Percentiles rank a stretch among this genome's conserved stretches.
These are phyloP conservation scores for Clitopilus passeckerianus DNA, from an alignment of 768 basidiomycete genomes.

Conservation along the genomic window DNA sequence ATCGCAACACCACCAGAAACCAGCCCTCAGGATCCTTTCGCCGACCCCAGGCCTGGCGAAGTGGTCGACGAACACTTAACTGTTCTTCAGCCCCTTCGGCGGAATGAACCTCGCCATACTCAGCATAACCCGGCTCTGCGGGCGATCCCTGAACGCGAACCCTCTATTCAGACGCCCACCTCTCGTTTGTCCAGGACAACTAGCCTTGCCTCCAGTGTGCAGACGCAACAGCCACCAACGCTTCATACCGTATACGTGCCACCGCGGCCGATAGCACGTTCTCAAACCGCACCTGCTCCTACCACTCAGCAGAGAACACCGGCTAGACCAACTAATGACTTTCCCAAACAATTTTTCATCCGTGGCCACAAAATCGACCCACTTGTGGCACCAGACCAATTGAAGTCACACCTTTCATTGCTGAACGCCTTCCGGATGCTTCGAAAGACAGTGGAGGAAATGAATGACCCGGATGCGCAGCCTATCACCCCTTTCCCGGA, in stretches of 20 bases:
- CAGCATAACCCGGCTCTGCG: too few species aligned
- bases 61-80: too few species aligned
- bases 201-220: background rate
- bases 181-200: background rate
- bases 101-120: too few species aligned
- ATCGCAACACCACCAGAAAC: background rate
- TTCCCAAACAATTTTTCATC: background rate
- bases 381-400: background rate
- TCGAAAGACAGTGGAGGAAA: background rate
- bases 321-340: background rate
- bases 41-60: background rate
- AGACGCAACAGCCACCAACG: background rate
- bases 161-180: background rate
- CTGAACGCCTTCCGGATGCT: slow-evolving; percentile 4
- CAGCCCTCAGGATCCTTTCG: background rate
- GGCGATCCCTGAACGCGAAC: background rate
- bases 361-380: background rate
- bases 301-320: background rate
- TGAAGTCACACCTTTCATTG: slow-evolving; percentile 9
- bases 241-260: background rate
- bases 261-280: background rate
- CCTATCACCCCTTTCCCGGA: background rate
- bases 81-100: too few species aligned
- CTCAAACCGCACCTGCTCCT: background rate
- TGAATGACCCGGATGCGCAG: background rate